A percentile compares a stretch with the other conserved stretches of the same genome.
Evolutionary conservation across 495 filamentous ascomycete species (phyloP).

Genomic region (Penicillium fimorum): DNA sequence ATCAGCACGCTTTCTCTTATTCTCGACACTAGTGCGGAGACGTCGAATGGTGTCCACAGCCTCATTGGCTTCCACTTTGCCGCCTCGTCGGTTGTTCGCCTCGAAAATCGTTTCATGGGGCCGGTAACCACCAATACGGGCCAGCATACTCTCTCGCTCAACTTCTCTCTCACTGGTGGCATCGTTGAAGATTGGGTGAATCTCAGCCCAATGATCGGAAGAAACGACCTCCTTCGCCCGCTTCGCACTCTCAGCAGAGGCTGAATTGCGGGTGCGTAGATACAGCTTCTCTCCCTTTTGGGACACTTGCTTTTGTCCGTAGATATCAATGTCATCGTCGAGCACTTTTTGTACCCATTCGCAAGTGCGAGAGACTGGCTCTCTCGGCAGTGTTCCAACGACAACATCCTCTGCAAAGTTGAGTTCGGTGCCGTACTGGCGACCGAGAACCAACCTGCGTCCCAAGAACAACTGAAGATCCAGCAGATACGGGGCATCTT

Average conservation of each 20-base stretch:
- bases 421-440: constrained; percentile 46
- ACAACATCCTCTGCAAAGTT: constrained; percentile 80
- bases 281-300: constrained; percentile 92
- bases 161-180: constrained; percentile 59
- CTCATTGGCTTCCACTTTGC: constrained; percentile 53
- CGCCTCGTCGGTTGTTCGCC: constrained; percentile 68
- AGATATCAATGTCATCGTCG: constrained; percentile 71
- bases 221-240: constrained; percentile 70
- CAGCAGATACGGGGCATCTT: constrained; percentile 85
- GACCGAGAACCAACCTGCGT: constrained; percentile 70
- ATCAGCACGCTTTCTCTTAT: constrained; percentile 40
- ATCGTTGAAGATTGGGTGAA: constrained; percentile 76
- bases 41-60: constrained; percentile 77
- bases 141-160: constrained; percentile 79
- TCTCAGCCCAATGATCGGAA: constrained; percentile 63
- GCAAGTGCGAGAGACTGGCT: constrained; percentile 65
- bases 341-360: constrained; percentile 80
- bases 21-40: constrained; percentile 55
- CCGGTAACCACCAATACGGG: constrained; percentile 78
- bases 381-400: constrained; percentile 68
- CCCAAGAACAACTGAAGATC: constrained; percentile 95
- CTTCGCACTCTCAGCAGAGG: constrained; percentile 83
- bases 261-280: constrained; percentile 80
- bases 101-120: constrained; percentile 95
- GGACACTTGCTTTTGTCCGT: constrained; percentile 65